Conservation (phyloP, 192 early-diverging fungal genomes). For the Podila epicladia region DNA sequence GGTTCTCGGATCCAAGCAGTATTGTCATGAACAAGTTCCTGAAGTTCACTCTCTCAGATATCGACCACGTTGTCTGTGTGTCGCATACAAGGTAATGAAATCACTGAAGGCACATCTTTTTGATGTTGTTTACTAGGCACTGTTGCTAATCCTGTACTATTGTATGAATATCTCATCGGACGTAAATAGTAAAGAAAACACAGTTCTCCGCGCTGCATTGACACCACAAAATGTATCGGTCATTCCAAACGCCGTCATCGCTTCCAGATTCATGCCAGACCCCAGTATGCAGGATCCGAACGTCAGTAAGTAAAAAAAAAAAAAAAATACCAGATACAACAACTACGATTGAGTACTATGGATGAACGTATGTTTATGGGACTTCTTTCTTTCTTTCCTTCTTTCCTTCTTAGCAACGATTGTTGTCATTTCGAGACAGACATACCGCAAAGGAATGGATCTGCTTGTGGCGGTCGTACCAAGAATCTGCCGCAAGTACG, state of each 20-base stretch:
- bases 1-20: conserved; percentile 92
- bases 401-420: conserved; percentile 75
- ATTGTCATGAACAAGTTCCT: conserved; percentile 97
- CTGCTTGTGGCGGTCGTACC: conserved; percentile 93
- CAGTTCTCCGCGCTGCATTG: conserved; percentile 91
- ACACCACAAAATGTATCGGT: conserved; percentile 92
- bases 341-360: not conserved
- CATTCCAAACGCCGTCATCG: conserved; percentile 98
- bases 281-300: conserved; percentile 75
- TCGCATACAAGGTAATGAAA: conserved; percentile 87
- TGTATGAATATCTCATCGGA: too few relatives aligned
- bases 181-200: conserved; percentile 93
- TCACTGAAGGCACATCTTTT: too few relatives aligned
- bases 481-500: conserved; percentile 80
- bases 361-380: too few relatives aligned
- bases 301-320: conserved; percentile 65
- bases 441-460: conserved; percentile 96
- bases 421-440: conserved; percentile 91
- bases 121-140: too few relatives aligned
- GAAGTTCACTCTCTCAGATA: conserved; percentile 96
- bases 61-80: conserved; percentile 98
- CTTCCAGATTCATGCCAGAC: conserved; percentile 89
- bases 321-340: not conserved
- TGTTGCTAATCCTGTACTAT: too few relatives aligned
- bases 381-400: not conserved